These are phyloP conservation scores for Rhytidiadelphus loreus DNA, from an alignment of 225 moss, liverwort and hornwort species.

Conservation along the genomic window DNA sequence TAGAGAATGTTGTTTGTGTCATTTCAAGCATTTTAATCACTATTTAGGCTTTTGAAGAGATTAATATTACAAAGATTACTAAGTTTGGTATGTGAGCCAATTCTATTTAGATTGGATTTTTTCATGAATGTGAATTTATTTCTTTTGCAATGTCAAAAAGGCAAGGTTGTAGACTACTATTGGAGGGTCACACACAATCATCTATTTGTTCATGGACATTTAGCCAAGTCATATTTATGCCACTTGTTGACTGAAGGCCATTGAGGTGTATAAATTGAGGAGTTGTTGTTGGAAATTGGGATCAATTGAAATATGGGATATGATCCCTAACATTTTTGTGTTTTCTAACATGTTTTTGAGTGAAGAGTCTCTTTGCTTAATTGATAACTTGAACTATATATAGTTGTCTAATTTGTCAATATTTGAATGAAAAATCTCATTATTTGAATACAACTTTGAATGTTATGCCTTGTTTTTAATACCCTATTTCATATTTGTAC, in stretches of 20 bases:
- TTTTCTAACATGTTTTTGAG: background rate
- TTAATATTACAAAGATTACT: fast-evolving
- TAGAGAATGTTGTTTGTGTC: background rate
- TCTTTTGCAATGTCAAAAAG: background rate
- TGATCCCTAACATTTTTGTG: fast-evolving
- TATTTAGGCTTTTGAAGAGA: background rate
- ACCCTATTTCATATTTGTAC: background rate
- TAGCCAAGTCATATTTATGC: background rate
- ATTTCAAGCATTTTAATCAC: background rate
- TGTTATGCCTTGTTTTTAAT: background rate
- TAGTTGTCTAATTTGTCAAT: background rate
- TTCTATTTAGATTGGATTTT: background rate
- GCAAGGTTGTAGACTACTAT: background rate
- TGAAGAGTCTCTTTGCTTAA: background rate
- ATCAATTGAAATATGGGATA: background rate
- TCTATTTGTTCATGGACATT: background rate
- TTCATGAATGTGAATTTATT: fast-evolving
- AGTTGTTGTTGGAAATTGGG: background rate
- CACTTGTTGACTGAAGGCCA: background rate
- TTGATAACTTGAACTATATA: background rate
- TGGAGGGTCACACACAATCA: fast-evolving
- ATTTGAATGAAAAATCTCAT: background rate
- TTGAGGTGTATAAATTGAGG: fast-evolving
- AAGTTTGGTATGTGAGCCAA: background rate
- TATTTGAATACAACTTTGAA: background rate